Conservation (phyloP, 2,329 filamentous ascomycete genomes). For the Mycosphaerella arachidis region DNA sequence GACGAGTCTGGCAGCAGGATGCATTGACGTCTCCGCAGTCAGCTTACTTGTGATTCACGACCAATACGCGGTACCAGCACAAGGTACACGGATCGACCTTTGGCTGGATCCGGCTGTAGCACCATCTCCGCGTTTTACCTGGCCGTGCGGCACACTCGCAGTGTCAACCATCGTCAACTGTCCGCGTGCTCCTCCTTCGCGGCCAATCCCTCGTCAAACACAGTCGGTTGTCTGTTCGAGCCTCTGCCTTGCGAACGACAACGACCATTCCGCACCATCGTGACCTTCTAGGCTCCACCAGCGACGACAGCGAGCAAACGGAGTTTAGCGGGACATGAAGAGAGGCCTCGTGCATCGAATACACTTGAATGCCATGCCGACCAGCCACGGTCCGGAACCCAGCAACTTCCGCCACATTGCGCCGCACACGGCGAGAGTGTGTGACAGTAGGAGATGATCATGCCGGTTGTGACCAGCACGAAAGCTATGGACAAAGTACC, state of each 20-base stretch:
- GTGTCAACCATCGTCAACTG: not conserved
- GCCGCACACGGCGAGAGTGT: not conserved
- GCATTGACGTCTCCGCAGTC: not conserved
- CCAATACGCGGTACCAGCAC: not conserved
- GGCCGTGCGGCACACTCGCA: not conserved
- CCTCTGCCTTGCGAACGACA: not conserved
- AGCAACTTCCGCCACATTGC: slow-evolving; percentile 14
- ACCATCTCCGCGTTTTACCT: not conserved
- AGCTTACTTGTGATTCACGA: not conserved
- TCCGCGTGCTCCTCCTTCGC: not conserved
- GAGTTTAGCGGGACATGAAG: slow-evolving; percentile 16
- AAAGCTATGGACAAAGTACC: not conserved
- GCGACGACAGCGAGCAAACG: not conserved
- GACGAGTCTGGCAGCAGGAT: not conserved
- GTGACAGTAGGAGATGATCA: slow-evolving; percentile 3
- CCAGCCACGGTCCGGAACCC: slow-evolving; percentile 12
- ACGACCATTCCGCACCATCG: not conserved
- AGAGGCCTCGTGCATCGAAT: slow-evolving; percentile 3
- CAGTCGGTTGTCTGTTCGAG: not conserved
- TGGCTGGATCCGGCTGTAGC: not conserved
- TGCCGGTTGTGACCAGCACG: slow-evolving; percentile 10
- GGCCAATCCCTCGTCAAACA: not conserved
- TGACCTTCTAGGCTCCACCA: not conserved
- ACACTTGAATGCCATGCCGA: slow-evolving; percentile 13
- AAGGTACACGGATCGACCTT: not conserved